These are phyloP conservation scores for Ophiostoma piceae DNA, from an alignment of 2,329 filamentous ascomycete genomes.

Conservation along the genomic window DNA sequence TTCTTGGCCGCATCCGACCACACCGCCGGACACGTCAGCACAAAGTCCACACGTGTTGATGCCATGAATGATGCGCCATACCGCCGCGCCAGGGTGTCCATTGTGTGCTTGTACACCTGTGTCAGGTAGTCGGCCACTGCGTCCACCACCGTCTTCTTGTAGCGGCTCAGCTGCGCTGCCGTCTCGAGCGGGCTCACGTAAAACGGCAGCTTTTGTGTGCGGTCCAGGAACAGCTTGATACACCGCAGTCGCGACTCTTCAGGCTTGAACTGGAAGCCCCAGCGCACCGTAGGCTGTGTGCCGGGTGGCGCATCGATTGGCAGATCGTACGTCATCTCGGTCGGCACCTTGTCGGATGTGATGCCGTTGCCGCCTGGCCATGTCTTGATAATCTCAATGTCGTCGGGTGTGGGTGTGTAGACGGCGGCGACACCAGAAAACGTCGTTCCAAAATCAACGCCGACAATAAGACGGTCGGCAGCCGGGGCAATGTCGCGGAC, in stretches of 20 bases:
- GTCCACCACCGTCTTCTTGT: conserved; percentile 71
- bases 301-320: conserved; percentile 35
- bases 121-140: conserved; percentile 75
- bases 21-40: conserved; percentile 75
- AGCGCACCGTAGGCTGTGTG: conserved; percentile 55
- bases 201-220: conserved; percentile 72
- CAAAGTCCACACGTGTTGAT: conserved; percentile 69
- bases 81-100: conserved; percentile 66
- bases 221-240: conserved; percentile 79
- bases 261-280: conserved; percentile 78
- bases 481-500: conserved; percentile 47
- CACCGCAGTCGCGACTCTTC: conserved; percentile 71
- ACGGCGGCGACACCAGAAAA: conserved; percentile 72
- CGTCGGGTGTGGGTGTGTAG: conserved; percentile 70
- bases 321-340: conserved; percentile 63
- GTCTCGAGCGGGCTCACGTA: conserved; percentile 76
- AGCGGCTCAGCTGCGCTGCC: conserved; percentile 66
- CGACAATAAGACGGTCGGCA: conserved; percentile 65
- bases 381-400: conserved; percentile 76
- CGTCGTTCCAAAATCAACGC: conserved; percentile 79
- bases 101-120: conserved; percentile 70
- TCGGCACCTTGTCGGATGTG: conserved; percentile 82
- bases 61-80: conserved; percentile 77
- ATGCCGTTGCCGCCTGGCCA: conserved; percentile 82
- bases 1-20: conserved; percentile 86